These are phyloP conservation scores for Lentinula sp. DNA, from an alignment of 768 basidiomycete species.

Conservation along the genomic window DNA sequence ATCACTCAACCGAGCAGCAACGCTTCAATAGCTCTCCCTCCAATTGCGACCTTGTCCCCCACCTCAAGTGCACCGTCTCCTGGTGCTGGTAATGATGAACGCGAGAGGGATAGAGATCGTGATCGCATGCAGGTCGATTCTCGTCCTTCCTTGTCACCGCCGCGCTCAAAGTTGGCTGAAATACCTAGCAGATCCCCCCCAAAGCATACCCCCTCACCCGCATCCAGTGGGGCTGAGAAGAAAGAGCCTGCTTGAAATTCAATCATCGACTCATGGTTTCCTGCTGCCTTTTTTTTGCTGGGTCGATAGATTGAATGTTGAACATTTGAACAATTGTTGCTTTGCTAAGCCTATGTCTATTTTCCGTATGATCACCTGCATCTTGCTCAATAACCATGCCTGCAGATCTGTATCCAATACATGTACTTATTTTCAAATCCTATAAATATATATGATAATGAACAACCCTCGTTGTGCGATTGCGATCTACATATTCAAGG, in stretches of 20 bases:
- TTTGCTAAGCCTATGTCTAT: background rate
- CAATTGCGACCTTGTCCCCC: slow-evolving; percentile 65
- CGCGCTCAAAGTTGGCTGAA: slow-evolving; percentile 9
- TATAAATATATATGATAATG: no score
- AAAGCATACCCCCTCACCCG: slow-evolving; percentile 7
- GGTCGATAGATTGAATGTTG: background rate
- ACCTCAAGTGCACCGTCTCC: slow-evolving; percentile 53
- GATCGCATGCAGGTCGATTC: slow-evolving; percentile 44
- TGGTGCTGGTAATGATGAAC: slow-evolving; percentile 15
- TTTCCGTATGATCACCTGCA: background rate
- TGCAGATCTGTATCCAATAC: no score
- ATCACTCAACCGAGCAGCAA: slow-evolving; percentile 11
- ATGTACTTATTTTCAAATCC: no score
- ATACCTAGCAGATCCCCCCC: slow-evolving; percentile 7
- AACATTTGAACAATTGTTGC: background rate
- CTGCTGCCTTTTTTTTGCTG: background rate
- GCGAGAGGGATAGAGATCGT: slow-evolving; percentile 17
- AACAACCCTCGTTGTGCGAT: no score
- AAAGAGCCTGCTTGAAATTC: background rate
- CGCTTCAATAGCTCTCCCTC: slow-evolving; percentile 50
- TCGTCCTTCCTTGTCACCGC: slow-evolving; percentile 8
- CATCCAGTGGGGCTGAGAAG: slow-evolving; percentile 4
- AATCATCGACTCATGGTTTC: background rate
- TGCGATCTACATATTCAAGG: no score
- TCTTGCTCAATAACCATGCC: background rate